Conservation (phyloP, 345 rosid genomes). For the Lenwebbia sp. region DNA sequence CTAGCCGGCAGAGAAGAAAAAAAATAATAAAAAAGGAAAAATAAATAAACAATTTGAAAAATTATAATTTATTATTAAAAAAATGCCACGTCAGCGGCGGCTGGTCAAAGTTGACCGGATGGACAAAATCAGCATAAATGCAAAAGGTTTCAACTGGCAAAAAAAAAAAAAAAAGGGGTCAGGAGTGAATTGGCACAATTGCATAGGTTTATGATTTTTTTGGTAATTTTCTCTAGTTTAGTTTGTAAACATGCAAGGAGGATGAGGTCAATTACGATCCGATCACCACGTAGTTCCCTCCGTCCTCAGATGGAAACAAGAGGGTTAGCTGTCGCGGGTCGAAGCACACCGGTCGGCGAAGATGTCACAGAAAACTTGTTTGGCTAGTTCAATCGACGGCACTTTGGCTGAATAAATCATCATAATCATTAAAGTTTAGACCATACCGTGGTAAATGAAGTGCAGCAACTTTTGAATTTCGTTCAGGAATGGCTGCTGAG, state of each 20-base stretch:
- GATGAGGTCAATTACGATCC: background rate
- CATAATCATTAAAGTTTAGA: background rate
- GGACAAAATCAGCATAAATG: fast-evolving
- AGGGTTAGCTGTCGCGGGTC: background rate
- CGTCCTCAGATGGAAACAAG: background rate
- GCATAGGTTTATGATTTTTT: too few species aligned
- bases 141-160: too few species aligned
- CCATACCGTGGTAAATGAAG: background rate
- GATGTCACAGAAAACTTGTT: background rate
- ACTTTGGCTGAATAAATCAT: background rate
- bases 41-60: too few species aligned
- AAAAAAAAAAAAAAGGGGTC: too few species aligned
- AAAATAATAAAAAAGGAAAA: too few species aligned
- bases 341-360: background rate
- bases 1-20: too few species aligned
- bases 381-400: background rate
- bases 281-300: background rate
- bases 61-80: too few species aligned
- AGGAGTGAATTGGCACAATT: too few species aligned
- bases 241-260: background rate
- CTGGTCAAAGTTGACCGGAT: too few species aligned
- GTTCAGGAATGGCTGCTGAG: background rate
- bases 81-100: fast-evolving
- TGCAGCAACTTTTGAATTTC: background rate
- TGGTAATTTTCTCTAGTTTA: background rate